These are phyloP conservation scores for Hymenoscyphus infarciens DNA, from an alignment of 2,329 filamentous ascomycete species.

Conservation along the genomic window DNA sequence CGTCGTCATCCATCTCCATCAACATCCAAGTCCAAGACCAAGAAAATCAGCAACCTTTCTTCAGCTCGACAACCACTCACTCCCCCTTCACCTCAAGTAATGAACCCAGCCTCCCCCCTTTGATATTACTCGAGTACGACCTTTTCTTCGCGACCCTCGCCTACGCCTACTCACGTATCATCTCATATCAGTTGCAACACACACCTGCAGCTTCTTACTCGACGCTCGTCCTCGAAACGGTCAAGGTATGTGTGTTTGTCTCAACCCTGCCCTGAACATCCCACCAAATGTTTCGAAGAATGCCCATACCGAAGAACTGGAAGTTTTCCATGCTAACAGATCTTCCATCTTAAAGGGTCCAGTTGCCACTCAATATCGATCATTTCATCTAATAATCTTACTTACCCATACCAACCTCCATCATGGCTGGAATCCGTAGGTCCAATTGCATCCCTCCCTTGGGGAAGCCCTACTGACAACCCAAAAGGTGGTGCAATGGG, in stretches of 20 bases:
- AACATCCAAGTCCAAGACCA: too few relatives aligned
- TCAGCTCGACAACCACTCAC: neutral
- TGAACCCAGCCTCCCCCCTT: neutral
- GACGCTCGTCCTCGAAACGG: neutral
- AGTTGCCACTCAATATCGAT: neutral
- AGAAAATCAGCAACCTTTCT: too few relatives aligned
- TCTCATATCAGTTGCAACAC: neutral
- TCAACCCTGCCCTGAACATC: neutral
- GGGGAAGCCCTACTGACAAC: neutral
- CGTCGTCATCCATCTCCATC: too few relatives aligned
- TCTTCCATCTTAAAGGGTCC: neutral
- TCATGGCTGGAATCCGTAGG: neutral
- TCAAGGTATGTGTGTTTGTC: slow-evolving; percentile 8
- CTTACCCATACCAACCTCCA: neutral
- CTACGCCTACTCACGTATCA: neutral
- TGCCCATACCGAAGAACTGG: neutral
- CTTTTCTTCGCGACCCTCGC: neutral
- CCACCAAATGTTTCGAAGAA: slow-evolving; percentile 6
- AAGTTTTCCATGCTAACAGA: slow-evolving; percentile 2
- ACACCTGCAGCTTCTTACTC: neutral
- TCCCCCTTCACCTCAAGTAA: neutral
- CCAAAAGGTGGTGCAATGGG: slow-evolving; percentile 51
- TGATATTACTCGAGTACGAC: slow-evolving; percentile 1
- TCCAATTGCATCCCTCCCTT: neutral
- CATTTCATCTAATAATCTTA: neutral